Evolutionary conservation across 2,329 filamentous ascomycete genomes (phyloP), one percentile per base, ranked within the genome.

Genomic region (Leptodontidium sp.): DNA sequence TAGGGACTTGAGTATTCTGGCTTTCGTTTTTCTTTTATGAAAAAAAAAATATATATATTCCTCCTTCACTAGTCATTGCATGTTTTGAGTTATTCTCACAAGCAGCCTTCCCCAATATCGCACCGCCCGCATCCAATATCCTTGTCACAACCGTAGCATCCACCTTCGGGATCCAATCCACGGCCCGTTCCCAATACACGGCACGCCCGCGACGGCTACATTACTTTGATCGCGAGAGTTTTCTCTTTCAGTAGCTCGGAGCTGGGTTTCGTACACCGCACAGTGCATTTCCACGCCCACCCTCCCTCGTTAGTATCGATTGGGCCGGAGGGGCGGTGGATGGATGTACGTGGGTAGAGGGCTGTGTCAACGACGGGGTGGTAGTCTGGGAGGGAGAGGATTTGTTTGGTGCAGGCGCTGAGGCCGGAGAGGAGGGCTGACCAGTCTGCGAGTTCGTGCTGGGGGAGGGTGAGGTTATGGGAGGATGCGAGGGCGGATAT

Each of bases 281-380:
- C 85, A 4, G 81, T 76, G 57, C 85, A 85, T 49, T 79, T 82
- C 72, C 86, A 84, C 0, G 84, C 74, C 73, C 75, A 76, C 5
- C 73, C 38, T 2, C 38, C 38, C 11, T 40, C 73, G 4, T 73
- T 72, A 45, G 67, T 55, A 61, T 76, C 73, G 4, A 70, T 73
- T 8, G 63, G 53, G 5, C 67, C 69, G 1, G 47, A 14, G n/a
- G 74, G 75, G 4, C 68, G 62, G 35, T 72, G 65, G 40, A 75
- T 69, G 35, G 74, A 50, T 8, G 71, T 72, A 24, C 74, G 68
- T n/a, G 75, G 73, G 49, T 75, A 75, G 53, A 75, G 65, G 14
- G 43, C 26, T 2, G 67, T 57, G 45, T 76, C 71, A 32, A 73
- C 69, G 12, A 63, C 47, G 1, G 73, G 71, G 26, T 64, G 64